Evolutionary conservation across 1,284 basidiomycete genomes (phyloP).

Genomic region (Termitomyces sp.): DNA sequence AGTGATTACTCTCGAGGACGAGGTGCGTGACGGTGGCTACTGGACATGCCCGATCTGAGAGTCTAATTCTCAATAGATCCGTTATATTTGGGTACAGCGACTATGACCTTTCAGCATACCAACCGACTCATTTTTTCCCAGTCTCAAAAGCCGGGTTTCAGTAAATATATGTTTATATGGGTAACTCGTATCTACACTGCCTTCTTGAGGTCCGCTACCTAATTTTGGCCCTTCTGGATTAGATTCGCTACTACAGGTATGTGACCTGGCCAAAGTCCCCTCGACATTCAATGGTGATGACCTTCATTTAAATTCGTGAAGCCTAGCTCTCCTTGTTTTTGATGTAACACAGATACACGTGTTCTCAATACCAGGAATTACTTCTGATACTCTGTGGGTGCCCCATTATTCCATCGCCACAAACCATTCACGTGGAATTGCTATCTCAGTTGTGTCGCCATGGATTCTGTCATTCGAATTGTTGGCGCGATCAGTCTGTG

Average conservation of each 20-base stretch:
- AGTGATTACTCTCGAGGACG: constrained; percentile 24
- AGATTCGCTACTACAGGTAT: constrained; percentile 30
- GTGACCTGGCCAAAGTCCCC: not conserved
- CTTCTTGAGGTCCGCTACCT: not conserved
- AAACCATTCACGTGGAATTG: not conserved
- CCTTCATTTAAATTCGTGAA: constrained; percentile 3
- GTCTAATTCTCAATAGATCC: constrained; percentile 13
- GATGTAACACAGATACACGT: constrained; percentile 32
- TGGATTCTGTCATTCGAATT: constrained; percentile 33
- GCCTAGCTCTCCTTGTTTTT: constrained; percentile 25
- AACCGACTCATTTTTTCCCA: constrained; percentile 2
- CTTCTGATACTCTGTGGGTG: constrained; percentile 21
- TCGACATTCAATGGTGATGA: not conserved
- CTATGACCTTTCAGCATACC: not conserved
- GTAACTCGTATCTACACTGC: constrained; percentile 12
- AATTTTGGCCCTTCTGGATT: not conserved
- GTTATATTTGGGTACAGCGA: constrained; percentile 18
- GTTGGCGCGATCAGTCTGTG: constrained; percentile 32
- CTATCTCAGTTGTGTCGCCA: constrained; percentile 27
- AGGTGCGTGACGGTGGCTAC: constrained; percentile 9
- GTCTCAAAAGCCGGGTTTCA: constrained; percentile 20
- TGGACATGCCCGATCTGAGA: no score
- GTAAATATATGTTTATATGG: constrained; percentile 29
- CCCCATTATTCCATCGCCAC: not conserved
- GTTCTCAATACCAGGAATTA: constrained; percentile 25